These are phyloP conservation scores for Phytophthora rubi DNA, from an alignment of 352 stramenopile genomes.

Conservation along the genomic window DNA sequence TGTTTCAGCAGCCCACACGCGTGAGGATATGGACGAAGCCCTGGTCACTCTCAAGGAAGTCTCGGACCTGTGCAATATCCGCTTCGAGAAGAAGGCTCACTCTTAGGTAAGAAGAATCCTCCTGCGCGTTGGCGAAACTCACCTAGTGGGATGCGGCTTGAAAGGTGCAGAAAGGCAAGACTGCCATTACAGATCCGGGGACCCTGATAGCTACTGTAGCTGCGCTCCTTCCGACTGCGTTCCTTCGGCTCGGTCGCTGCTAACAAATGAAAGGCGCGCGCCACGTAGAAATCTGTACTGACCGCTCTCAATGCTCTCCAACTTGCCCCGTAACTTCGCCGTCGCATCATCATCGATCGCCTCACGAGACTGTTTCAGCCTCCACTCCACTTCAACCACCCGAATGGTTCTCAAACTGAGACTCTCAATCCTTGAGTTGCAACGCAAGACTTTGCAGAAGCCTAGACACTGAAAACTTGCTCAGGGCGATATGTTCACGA, in stretches of 20 bases:
- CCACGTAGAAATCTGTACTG: conserved; percentile 21
- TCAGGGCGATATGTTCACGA: too few relatives aligned
- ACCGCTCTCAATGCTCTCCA: neutral
- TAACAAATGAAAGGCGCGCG: conserved; percentile 17
- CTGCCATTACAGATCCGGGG: neutral
- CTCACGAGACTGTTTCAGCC: neutral
- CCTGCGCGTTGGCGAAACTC: neutral
- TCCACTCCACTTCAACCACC: neutral
- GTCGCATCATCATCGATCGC: neutral
- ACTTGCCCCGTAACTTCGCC: neutral
- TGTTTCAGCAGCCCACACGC: conserved; percentile 96
- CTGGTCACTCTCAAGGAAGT: conserved; percentile 94
- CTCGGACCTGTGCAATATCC: conserved; percentile 75
- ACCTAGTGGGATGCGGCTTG: neutral
- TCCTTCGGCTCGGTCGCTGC: conserved; percentile 1
- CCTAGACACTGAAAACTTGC: too few relatives aligned
- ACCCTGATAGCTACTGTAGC: conserved; percentile 1
- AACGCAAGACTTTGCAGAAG: too few relatives aligned
- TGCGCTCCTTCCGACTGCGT: neutral
- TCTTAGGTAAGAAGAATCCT: conserved; percentile 14
- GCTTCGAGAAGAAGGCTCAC: conserved; percentile 50
- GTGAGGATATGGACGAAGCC: conserved; percentile 92
- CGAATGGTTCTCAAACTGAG: too few relatives aligned
- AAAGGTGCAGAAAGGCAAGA: too few relatives aligned
- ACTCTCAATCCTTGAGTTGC: too few relatives aligned